Percentiles rank a stretch among this genome's conserved stretches.
Conservation (phyloP, 1,139 yeast genomes). For the Hyphopichia fennica region DNA sequence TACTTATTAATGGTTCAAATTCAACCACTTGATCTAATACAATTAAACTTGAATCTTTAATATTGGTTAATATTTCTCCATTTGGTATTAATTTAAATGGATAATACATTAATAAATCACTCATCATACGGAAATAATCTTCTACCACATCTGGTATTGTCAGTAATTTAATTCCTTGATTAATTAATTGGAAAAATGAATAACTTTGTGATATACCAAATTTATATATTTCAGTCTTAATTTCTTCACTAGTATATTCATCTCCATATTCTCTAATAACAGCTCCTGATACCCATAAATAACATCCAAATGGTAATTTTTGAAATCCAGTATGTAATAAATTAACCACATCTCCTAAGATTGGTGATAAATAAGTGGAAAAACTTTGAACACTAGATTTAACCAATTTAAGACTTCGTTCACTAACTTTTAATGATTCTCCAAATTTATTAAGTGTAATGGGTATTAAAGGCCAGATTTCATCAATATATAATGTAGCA, state of each 20-base stretch:
- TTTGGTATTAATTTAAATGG: slow-evolving; percentile 65
- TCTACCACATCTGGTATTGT: slow-evolving; percentile 71
- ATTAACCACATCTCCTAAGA: slow-evolving; percentile 64
- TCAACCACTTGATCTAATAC: slow-evolving; percentile 59
- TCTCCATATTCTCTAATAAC: slow-evolving; percentile 77
- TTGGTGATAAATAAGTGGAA: slow-evolving; percentile 60
- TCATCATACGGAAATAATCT: slow-evolving; percentile 83
- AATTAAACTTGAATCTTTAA: slow-evolving; percentile 60
- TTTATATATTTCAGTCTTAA: slow-evolving; percentile 43
- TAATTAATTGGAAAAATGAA: slow-evolving; percentile 38
- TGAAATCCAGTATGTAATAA: slow-evolving; percentile 68
- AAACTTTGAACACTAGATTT: slow-evolving; percentile 69
- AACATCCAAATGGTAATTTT: slow-evolving; percentile 73
- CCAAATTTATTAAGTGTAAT: slow-evolving; percentile 56
- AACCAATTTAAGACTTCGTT: slow-evolving; percentile 68
- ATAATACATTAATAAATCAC: slow-evolving; percentile 76
- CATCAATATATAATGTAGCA: slow-evolving; percentile 54
- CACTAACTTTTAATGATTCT: slow-evolving; percentile 60
- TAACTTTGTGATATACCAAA: slow-evolving; percentile 51
- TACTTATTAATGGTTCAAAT: slow-evolving; percentile 67
- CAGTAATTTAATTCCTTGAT: slow-evolving; percentile 13
- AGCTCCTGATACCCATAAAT: slow-evolving; percentile 87
- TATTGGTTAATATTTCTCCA: slow-evolving; percentile 55
- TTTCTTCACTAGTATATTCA: slow-evolving; percentile 41
- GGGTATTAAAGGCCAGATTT: slow-evolving; percentile 58